phyloP scores from a whole-genome alignment of 306 rosid species.

The Pterocarpus macrocarpus region DNA sequence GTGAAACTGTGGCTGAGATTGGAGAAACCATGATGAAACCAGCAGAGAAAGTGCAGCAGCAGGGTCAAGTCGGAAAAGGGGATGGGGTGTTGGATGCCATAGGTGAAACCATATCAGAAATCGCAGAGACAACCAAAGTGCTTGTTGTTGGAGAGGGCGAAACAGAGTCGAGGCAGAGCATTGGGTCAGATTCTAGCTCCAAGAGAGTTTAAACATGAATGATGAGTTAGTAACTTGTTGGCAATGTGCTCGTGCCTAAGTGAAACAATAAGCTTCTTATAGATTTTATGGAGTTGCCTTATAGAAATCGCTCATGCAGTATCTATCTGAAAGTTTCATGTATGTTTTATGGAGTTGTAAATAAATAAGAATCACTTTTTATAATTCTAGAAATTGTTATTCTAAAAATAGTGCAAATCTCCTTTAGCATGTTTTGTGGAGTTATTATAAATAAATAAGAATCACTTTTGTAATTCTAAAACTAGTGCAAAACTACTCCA shows the following conservation, averaged over 20 bases:
- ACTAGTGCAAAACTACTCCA: too few species aligned
- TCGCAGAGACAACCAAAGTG: conserved; percentile 64
- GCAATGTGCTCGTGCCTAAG: neutral
- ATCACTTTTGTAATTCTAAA: too few species aligned
- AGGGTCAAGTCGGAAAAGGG: conserved; percentile 14
- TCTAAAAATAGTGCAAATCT: neutral
- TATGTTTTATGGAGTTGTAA: neutral
- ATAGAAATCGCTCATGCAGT: neutral
- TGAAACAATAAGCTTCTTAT: too few species aligned
- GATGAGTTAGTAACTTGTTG: neutral
- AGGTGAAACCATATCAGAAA: conserved; percentile 73
- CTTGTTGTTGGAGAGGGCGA: conserved; percentile 59
- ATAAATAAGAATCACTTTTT: conserved; percentile 25
- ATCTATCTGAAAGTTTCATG: neutral
- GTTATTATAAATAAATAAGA: too few species aligned
- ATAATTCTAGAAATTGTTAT: neutral
- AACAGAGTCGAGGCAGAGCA: conserved; percentile 24
- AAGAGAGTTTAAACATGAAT: neutral
- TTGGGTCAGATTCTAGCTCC: neutral
- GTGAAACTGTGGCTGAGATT: conserved; percentile 52
- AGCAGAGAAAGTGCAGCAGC: conserved; percentile 29
- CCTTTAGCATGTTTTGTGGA: neutral
- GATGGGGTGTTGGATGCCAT: conserved; percentile 61
- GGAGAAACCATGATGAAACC: conserved; percentile 48
- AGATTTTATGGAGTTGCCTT: neutral